Base-by-base conservation (phyloP, 768 basidiomycete species). In the Mycena polygramma region DNA sequence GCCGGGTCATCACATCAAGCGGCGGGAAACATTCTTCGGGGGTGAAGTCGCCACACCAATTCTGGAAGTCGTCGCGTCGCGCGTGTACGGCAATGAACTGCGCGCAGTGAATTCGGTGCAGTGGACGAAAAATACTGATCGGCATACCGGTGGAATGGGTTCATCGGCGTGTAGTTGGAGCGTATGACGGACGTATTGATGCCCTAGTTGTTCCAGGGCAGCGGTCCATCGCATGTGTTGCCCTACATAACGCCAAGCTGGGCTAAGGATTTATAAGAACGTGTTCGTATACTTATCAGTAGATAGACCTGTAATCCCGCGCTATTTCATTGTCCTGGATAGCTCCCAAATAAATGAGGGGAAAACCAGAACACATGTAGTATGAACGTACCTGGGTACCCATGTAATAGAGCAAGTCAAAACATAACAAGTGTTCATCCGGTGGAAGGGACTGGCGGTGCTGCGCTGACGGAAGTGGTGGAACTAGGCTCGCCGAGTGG, bases 41-140 rank as follows among this genome's bases (percentile, higher is more conserved):
- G 26, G 79, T 68, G 9, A 70, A 35, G 20, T 77, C 75, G 15
- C 74, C 75, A 68, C 83, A 83, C 52, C 73, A 75, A 1, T 26
- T 70, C 43, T 66, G 65, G 71, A 85, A 85, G 66, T 85, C 84
- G 22, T 77, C 77, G 26, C 77, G 78, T 19, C 84, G 77, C 30
- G 77, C 76, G 63, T 85, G 84, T 17, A 85, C 71, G 0, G 79
- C 73, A 52, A 85, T 83, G 64, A 76, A 85, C 80, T 81, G 41
- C 13, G 9, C 26, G 26, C 35, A 58, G 14, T 26, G 24, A 53
- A n/a, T 59, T 17, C n/a, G 46, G 30, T 51, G 68, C 73, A 35
- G 67, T 58, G 2, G 54, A 63, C 30, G 2, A 11, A 14, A 10
- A 13, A 58, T 76, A 43, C 9, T 41, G 65, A 26, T 9, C 17